These are phyloP conservation scores for Trichoderma breve DNA, from an alignment of 2,329 filamentous ascomycete species.

Conservation along the genomic window DNA sequence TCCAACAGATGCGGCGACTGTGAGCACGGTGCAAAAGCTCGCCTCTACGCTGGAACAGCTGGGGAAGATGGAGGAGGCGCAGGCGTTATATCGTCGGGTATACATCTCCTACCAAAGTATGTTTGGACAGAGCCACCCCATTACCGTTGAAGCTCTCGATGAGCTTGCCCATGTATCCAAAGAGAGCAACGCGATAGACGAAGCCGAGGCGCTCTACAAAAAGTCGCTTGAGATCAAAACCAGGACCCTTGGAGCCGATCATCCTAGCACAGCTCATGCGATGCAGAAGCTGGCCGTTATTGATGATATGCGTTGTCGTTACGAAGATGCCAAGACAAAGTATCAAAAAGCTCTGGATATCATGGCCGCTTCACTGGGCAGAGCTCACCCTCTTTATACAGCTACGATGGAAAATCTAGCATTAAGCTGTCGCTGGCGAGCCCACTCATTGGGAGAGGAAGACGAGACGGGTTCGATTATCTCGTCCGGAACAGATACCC, in stretches of 20 bases:
- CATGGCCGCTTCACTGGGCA: constrained; percentile 26
- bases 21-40: constrained; percentile 29
- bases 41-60: constrained; percentile 26
- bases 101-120: constrained; percentile 29
- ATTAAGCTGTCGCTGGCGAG: constrained; percentile 24
- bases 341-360: constrained; percentile 27
- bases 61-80: constrained; percentile 28
- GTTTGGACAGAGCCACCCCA: constrained; percentile 28
- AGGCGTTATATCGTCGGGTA: constrained; percentile 27
- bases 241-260: constrained; percentile 25
- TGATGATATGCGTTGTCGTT: constrained; percentile 26
- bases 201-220: constrained; percentile 29
- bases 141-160: constrained; percentile 31
- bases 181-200: constrained; percentile 29
- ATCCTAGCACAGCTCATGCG: constrained; percentile 26
- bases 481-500: neutral
- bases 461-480: neutral
- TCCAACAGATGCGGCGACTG: constrained; percentile 26
- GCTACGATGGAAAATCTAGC: constrained; percentile 28
- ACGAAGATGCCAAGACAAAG: constrained; percentile 25
- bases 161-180: constrained; percentile 28
- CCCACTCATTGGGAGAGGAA: constrained; percentile 19
- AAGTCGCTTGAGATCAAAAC: constrained; percentile 29
- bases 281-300: constrained; percentile 30
- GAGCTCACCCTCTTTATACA: constrained; percentile 27